Base-by-base conservation (phyloP, 2,329 filamentous ascomycete species). In the Trichoderma cornu-damae region DNA sequence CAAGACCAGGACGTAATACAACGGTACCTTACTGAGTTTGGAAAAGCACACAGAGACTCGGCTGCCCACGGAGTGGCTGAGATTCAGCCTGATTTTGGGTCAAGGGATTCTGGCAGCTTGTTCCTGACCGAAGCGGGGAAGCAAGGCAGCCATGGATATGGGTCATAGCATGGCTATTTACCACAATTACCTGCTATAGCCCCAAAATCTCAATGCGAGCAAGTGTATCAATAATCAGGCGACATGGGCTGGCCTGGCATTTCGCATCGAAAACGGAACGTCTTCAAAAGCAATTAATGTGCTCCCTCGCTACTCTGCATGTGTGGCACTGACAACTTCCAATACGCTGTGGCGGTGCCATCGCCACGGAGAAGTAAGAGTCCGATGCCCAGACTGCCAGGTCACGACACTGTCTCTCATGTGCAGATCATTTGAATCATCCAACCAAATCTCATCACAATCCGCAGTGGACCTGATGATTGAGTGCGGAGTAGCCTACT, bases 11-110 rank as follows among this genome's bases (percentile, higher is more conserved):
- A 16, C 12, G 24, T 49, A 42, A 57, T 57, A 57, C 54, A 57
- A 57, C 54, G 54, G 51, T 57, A 57, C 54, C 30, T 57, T 26
- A 51, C 52, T 55, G 30, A 51, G n/a, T 30, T 50, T 12, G 30
- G 28, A 43, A 51, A 37, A 57, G 44, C 9, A 35, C 18, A 44
- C n/a, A 38, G 16, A 47, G 8, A 30, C 20, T 44, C 42, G 30
- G 52, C 42, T 30, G 42, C 12, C 3, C 3, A 22, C 42, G 4
- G 20, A 28, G 51, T 18, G 40, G 38, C 35, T 9, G 51, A 54
- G 28, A 20, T 44, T 34, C 40, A 46, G 40, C 20, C 22, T 26
- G 14, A 26, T 35, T n/a, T 35, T 14, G 22, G n/a, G 20, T 46
- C 46, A 8, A n/a, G 40, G 12, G n/a, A 38, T 54, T 46, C n/a